Percentiles rank a stretch among this genome's conserved stretches.
These are phyloP conservation scores for Ustilago shanxiensis DNA, from an alignment of 1,284 basidiomycete genomes.

Conservation along the genomic window DNA sequence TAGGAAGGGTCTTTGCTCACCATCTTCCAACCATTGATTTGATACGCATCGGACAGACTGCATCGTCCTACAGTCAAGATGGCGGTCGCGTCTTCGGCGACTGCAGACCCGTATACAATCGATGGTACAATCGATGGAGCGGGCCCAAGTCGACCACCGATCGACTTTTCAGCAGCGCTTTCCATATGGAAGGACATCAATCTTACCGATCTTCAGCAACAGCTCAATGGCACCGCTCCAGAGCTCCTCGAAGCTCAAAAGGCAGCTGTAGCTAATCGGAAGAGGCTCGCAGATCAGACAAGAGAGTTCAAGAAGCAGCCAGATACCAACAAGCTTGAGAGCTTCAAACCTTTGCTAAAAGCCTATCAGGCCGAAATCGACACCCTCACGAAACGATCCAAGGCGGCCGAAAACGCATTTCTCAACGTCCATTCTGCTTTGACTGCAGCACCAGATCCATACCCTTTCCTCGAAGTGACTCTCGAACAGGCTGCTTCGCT, in stretches of 20 bases:
- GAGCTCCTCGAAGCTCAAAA: slow-evolving; percentile 54
- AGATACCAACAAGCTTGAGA: slow-evolving; percentile 55
- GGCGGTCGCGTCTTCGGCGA: slow-evolving; percentile 10
- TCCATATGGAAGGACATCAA: slow-evolving; percentile 56
- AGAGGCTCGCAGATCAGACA: slow-evolving; percentile 65
- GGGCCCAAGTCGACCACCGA: slow-evolving; percentile 26
- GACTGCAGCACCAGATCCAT: slow-evolving; percentile 94
- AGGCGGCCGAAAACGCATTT: slow-evolving; percentile 91
- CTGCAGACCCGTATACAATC: slow-evolving; percentile 23
- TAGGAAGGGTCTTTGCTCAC: neutral
- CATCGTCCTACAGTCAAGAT: slow-evolving; percentile 9
- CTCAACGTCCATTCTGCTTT: slow-evolving; percentile 78
- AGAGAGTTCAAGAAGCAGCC: slow-evolving; percentile 64
- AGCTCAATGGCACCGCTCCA: slow-evolving; percentile 44
- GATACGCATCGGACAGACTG: neutral
- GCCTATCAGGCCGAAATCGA: slow-evolving; percentile 95
- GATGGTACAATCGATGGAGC: slow-evolving; percentile 32
- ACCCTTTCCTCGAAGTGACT: slow-evolving; percentile 91
- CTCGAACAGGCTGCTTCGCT: slow-evolving; percentile 73
- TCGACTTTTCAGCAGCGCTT: slow-evolving; percentile 58
- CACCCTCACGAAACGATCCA: slow-evolving; percentile 88
- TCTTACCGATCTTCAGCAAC: slow-evolving; percentile 44
- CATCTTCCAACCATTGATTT: neutral
- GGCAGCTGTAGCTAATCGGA: slow-evolving; percentile 59
- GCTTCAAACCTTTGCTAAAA: slow-evolving; percentile 65